These are phyloP conservation scores for Pisolithus sp. DNA, from an alignment of 768 basidiomycete genomes.

Conservation along the genomic window DNA sequence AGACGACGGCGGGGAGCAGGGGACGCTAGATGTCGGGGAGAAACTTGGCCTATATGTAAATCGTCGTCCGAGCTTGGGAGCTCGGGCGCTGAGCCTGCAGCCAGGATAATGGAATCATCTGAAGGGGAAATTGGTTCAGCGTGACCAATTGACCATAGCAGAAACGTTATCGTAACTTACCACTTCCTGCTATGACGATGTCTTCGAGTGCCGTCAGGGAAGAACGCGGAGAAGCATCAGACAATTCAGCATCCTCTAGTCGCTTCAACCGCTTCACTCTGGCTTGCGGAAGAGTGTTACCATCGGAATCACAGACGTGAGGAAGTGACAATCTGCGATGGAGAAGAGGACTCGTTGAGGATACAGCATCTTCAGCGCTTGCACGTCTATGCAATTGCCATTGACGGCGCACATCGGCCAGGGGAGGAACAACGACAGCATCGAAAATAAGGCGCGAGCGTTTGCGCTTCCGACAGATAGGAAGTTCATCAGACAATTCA, in stretches of 20 bases:
- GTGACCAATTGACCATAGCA: not conserved
- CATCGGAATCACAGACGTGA: slow-evolving; percentile 9
- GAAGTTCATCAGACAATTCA: slow-evolving; percentile 1
- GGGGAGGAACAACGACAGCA: slow-evolving; percentile 42
- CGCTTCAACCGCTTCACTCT: slow-evolving; percentile 21
- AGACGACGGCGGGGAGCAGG: slow-evolving; percentile 43
- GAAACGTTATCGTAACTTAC: slow-evolving; percentile 11
- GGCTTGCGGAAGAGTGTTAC: slow-evolving; percentile 7
- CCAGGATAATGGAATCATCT: slow-evolving; percentile 47
- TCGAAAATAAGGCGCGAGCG: slow-evolving; percentile 48
- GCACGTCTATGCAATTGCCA: slow-evolving; percentile 15
- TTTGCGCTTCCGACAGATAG: slow-evolving; percentile 30
- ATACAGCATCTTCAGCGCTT: slow-evolving; percentile 9
- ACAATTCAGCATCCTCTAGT: slow-evolving; percentile 14
- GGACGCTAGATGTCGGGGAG: slow-evolving; percentile 62
- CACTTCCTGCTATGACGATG: slow-evolving; percentile 29
- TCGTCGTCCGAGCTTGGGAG: slow-evolving; percentile 56
- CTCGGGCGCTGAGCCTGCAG: not conserved
- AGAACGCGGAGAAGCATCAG: slow-evolving; percentile 7
- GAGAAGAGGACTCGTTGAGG: slow-evolving; percentile 8
- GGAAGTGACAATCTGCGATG: slow-evolving; percentile 24
- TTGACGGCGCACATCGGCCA: slow-evolving; percentile 23
- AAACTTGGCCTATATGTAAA: slow-evolving; percentile 56
- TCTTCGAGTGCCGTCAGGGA: slow-evolving; percentile 19
- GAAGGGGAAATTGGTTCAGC: slow-evolving; percentile 2